Evolutionary conservation across 1,284 basidiomycete genomes (phyloP), one percentile per base, ranked within the genome.

Genomic region (Irpex lacteus): DNA sequence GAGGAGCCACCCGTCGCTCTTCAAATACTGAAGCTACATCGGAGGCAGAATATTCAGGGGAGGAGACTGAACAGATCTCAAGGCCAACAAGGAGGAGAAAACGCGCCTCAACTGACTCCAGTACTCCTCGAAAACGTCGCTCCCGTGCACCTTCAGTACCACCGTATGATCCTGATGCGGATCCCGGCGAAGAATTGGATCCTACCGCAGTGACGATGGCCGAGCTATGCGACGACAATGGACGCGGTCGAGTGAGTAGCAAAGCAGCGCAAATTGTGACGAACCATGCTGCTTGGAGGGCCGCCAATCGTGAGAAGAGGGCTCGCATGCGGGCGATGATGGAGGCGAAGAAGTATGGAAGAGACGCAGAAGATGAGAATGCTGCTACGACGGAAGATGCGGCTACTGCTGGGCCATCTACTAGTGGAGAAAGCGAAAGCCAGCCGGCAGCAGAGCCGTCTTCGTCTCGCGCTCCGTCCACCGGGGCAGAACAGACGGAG

Each of bases 121-220:
- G 26, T 36, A 56, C 21, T 56, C 18, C 54, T 32, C 75, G 70
- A 32, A 69, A 73, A 56, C 66, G 69, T 8, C 70, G 68, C 15
- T 56, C 66, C n/a, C 73, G 77, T 37, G 78, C 75, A 32, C 79
- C 82, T 3, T 82, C 84, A 9, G 75, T 82, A 4, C 82, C 85
- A 11, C 79, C 77, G 0, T 88, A 84, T 65, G 85, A 88, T 68
- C 76, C 81, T 32, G 77, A 81, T 58, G 85, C 84, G 0, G 82
- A 85, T 71, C 87, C 89, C 1, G 90, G 90, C 11, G 89, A 90
- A 71, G 87, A 90, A 40, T 76, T 93, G 50, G 91, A 93, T 70
- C 91, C 91, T 15, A 92, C 90, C 0, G 78, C 82, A 2, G 77
- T 89, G n/a, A 92, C 89, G 3, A 93, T 93, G 91, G 86, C 89